Conservation (phyloP, 2,329 filamentous ascomycete species). For the Ceratocystis papillata region DNA sequence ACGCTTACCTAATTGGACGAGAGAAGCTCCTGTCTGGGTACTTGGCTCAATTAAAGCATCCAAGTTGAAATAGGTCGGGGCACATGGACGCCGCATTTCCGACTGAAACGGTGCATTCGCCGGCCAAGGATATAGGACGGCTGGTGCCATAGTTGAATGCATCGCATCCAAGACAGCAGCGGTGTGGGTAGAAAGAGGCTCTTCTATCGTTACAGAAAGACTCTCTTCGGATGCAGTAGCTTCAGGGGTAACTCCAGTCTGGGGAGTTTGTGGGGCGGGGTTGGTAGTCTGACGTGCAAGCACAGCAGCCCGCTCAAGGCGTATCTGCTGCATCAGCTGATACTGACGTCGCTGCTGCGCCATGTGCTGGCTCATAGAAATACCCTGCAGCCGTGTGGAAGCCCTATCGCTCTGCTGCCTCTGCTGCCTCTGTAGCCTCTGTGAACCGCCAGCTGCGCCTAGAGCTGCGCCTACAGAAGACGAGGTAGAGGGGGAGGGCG, state of each 20-base stretch:
- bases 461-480: neutral
- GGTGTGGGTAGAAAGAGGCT: slow-evolving; percentile 20
- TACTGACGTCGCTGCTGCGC: slow-evolving; percentile 6
- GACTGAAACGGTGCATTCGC: neutral
- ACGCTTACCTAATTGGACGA: neutral
- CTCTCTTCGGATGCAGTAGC: slow-evolving; percentile 3
- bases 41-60: too few relatives aligned
- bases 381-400: neutral
- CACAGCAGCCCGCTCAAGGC: neutral
- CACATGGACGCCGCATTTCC: neutral
- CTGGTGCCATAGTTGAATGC: slow-evolving; percentile 6
- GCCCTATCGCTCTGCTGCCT: neutral
- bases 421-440: neutral
- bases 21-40: too few relatives aligned
- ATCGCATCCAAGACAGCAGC: slow-evolving; percentile 22
- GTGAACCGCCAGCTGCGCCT: neutral
- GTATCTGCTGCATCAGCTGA: slow-evolving; percentile 10
- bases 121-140: neutral
- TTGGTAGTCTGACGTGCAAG: neutral
- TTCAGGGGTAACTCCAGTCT: neutral
- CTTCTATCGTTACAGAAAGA: slow-evolving; percentile 15
- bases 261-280: neutral
- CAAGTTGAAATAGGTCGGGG: too few relatives aligned
- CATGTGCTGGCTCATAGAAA: neutral
- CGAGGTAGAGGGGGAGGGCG: neutral